These are phyloP conservation scores for Primulina huaijiensis DNA, from an alignment of 257 asterid genomes.

Conservation along the genomic window DNA sequence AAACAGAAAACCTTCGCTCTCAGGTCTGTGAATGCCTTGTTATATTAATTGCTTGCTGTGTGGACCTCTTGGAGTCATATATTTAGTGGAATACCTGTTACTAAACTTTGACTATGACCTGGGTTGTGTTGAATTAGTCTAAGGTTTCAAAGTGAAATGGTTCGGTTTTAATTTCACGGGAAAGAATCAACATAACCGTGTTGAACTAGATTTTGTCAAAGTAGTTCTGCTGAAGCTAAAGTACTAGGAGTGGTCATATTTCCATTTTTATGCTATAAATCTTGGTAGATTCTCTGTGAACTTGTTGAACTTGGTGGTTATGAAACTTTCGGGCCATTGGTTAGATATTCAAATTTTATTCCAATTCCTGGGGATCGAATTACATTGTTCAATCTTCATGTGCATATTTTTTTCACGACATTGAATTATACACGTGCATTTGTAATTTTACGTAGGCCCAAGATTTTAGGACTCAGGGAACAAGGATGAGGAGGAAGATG, in stretches of 20 bases:
- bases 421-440: constrained; percentile 7
- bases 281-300: neutral
- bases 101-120: neutral
- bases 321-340: neutral
- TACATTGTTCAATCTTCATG: neutral
- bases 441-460: constrained; percentile 56
- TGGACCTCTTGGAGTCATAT: neutral
- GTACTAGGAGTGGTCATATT: neutral
- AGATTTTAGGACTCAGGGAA: constrained; percentile 94
- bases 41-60: no score
- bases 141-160: neutral
- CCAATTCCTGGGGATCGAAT: neutral
- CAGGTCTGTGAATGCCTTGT: constrained; percentile 34
- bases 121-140: neutral
- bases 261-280: neutral
- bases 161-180: neutral
- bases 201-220: neutral
- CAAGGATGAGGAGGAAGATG: constrained; percentile 87
- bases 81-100: neutral
- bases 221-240: neutral
- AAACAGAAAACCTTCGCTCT: constrained; percentile 47
- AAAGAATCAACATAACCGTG: neutral
- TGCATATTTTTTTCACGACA: neutral
- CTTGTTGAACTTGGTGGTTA: neutral
- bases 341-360: no score